A percentile compares a stretch with the other conserved stretches of the same genome.
Evolutionary conservation across 768 basidiomycete genomes (phyloP).

Genomic region (Macrolepiota albuminosa): DNA sequence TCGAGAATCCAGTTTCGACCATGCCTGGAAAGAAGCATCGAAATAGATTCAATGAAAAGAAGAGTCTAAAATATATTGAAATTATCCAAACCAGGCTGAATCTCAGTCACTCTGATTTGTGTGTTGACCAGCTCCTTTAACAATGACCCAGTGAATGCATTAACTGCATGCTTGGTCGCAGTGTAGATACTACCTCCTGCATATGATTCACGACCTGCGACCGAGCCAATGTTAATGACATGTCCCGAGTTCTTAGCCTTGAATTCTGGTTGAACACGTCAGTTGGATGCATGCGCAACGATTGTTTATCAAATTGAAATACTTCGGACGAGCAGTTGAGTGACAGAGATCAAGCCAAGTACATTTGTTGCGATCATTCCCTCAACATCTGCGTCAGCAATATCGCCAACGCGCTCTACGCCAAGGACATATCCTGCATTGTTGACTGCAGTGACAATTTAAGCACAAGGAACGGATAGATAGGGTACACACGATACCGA

Average conservation of each 20-base stretch:
- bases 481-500: conserved; percentile 46
- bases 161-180: conserved; percentile 85
- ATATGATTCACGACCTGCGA: conserved; percentile 87
- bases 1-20: conserved; percentile 92
- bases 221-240: conserved; percentile 92
- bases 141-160: conserved; percentile 80
- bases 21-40: conserved; percentile 40
- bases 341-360: conserved; percentile 78
- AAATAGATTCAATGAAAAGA: neutral
- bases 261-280: conserved; percentile 50
- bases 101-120: conserved; percentile 89
- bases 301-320: conserved; percentile 2
- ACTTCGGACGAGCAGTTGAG: conserved; percentile 69
- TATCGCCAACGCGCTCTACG: conserved; percentile 79
- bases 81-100: conserved; percentile 70
- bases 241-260: conserved; percentile 75
- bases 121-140: conserved; percentile 89
- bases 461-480: neutral
- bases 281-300: neutral
- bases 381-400: conserved; percentile 74
- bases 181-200: conserved; percentile 90
- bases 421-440: conserved; percentile 90
- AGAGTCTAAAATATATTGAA: conserved; percentile 9
- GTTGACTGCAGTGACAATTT: conserved; percentile 35
- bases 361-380: conserved; percentile 82